Conservation (phyloP, 1,139 yeast species). For the Debaryomyces nepalensis region DNA sequence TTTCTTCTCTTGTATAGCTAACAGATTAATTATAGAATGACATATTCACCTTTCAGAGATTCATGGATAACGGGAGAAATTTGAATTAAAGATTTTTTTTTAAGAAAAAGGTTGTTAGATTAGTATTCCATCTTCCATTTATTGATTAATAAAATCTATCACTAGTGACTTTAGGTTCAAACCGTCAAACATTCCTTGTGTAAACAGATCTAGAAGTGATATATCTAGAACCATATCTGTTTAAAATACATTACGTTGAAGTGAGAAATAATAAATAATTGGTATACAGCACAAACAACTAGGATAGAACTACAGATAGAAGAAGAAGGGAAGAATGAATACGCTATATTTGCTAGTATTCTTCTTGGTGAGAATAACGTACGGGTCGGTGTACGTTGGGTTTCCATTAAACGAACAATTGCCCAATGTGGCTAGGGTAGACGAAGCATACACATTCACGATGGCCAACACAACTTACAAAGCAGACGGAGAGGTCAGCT, state of each 20-base stretch:
- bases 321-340: conserved; percentile 40
- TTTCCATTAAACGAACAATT: conserved; percentile 83
- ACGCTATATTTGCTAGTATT: conserved; percentile 11
- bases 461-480: conserved; percentile 74
- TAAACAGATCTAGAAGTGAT: conserved; percentile 6
- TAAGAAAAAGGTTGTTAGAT: neutral
- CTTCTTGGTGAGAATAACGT: conserved; percentile 6
- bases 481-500: conserved; percentile 49
- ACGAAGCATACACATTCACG: conserved; percentile 65
- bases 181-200: conserved; percentile 2
- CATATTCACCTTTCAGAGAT: conserved; percentile 3
- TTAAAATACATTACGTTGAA: neutral
- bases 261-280: conserved; percentile 4
- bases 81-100: neutral
- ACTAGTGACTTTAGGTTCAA: neutral
- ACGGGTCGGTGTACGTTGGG: conserved; percentile 52
- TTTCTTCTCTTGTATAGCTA: conserved; percentile 3
- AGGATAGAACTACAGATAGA: neutral
- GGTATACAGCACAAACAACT: neutral
- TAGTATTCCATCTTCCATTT: neutral
- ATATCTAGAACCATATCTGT: conserved; percentile 7
- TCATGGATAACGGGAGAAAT: neutral
- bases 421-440: conserved; percentile 84
- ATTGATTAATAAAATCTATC: conserved; percentile 1
- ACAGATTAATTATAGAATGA: neutral